Evolutionary conservation across 1,284 basidiomycete genomes (phyloP).

Genomic region (Fomitopsis betulina): DNA sequence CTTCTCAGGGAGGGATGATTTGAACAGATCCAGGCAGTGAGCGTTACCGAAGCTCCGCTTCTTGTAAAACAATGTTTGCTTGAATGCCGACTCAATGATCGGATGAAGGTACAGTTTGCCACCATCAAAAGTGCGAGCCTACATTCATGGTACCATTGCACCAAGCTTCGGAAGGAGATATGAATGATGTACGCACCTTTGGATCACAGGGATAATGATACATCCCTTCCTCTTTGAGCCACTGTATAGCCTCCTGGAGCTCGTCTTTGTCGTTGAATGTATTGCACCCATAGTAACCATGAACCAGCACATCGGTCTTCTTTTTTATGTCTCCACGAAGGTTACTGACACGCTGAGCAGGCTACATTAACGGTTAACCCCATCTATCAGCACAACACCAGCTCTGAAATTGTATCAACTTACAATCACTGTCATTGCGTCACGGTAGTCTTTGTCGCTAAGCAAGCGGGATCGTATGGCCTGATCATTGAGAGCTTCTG

Average conservation of each 20-base stretch:
- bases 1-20: background rate
- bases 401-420: too few relatives aligned
- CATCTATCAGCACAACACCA: too few relatives aligned
- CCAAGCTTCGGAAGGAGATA: too few relatives aligned
- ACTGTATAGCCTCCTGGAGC: background rate
- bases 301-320: background rate
- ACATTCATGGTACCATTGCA: background rate
- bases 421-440: too few relatives aligned
- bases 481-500: background rate
- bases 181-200: too few relatives aligned
- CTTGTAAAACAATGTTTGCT: background rate
- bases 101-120: background rate
- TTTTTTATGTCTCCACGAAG: background rate
- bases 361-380: background rate
- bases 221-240: background rate
- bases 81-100: background rate
- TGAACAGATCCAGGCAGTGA: background rate
- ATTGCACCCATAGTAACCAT: background rate
- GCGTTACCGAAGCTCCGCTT: background rate
- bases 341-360: background rate
- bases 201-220: background rate
- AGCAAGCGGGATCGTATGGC: too few relatives aligned
- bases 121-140: background rate
- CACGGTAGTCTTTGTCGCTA: too few relatives aligned
- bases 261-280: background rate